Evolutionary conservation across 208 protist genomes (phyloP).

Genomic region (Acanthamoeba comandoni): DNA sequence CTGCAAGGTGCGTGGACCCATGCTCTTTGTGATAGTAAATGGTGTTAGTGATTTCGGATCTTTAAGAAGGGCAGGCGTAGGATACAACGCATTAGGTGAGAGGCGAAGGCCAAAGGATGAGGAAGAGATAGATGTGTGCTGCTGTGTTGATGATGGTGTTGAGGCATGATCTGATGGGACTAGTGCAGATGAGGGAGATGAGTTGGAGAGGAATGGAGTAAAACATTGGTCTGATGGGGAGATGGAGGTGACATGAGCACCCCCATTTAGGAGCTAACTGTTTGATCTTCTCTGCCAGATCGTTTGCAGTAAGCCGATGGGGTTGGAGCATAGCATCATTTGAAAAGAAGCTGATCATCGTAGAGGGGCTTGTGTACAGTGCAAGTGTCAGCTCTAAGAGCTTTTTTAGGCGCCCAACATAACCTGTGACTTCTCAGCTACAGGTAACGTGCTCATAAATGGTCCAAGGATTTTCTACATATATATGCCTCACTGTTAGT

Average conservation of each 20-base stretch:
- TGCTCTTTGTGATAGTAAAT: constrained; percentile 9
- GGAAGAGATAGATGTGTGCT: not conserved
- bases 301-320: constrained; percentile 20
- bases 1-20: not conserved
- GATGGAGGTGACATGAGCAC: constrained; percentile 21
- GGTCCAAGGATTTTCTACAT: too few relatives aligned
- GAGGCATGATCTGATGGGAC: not conserved
- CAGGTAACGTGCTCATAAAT: too few relatives aligned
- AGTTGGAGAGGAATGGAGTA: not conserved
- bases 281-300: constrained; percentile 26
- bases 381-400: too few relatives aligned
- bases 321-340: too few relatives aligned
- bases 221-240: not conserved
- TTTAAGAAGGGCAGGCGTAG: constrained; percentile 6
- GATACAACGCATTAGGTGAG: not conserved
- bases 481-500: too few relatives aligned
- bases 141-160: not conserved
- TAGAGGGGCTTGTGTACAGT: too few relatives aligned
- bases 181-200: constrained; percentile 1
- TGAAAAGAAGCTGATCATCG: not conserved
- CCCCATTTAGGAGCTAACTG: constrained; percentile 52
- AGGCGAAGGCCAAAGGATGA: not conserved
- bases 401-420: too few relatives aligned
- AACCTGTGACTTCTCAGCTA: too few relatives aligned
- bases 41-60: constrained; percentile 16